Evolutionary conservation across 2,329 filamentous ascomycete genomes (phyloP).

Genomic region (Penicillium janthinellum): DNA sequence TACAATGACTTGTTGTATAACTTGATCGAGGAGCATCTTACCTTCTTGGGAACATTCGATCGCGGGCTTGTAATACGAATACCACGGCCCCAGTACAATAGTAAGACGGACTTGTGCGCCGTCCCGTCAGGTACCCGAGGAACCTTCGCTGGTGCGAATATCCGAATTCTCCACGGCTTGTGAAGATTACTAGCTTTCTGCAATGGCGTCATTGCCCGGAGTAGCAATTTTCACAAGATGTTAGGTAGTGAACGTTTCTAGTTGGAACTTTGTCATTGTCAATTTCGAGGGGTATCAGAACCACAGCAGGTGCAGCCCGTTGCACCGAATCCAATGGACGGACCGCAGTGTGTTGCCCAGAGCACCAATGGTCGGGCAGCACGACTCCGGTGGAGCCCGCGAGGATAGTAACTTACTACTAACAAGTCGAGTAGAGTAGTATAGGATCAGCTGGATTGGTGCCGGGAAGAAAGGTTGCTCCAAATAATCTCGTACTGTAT

Average conservation of each 20-base stretch:
- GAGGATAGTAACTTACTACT: background rate
- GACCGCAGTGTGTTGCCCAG: conserved; percentile 7
- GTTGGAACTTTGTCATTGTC: no score
- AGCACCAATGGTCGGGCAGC: conserved; percentile 16
- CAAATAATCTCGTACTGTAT: background rate
- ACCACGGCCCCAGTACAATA: background rate
- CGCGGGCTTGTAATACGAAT: background rate
- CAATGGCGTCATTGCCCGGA: background rate
- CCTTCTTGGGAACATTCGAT: background rate
- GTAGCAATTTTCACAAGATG: no score
- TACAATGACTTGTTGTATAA: background rate
- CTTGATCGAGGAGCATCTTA: background rate
- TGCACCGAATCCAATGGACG: conserved; percentile 7
- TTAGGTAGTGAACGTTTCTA: no score
- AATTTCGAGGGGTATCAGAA: no score
- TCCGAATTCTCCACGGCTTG: conserved; percentile 4
- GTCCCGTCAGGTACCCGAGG: conserved; percentile 15
- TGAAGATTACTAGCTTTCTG: background rate
- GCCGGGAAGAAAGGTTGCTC: conserved; percentile 2
- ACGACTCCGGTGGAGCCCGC: conserved; percentile 26
- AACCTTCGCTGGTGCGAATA: background rate
- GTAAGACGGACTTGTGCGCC: background rate
- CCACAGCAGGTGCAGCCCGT: background rate
- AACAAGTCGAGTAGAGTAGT: no score
- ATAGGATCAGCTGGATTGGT: conserved; percentile 1